Evolutionary conservation across 495 filamentous ascomycete species (phyloP), one percentile per base, ranked within the genome.

Genomic region (Thozetella sp.): DNA sequence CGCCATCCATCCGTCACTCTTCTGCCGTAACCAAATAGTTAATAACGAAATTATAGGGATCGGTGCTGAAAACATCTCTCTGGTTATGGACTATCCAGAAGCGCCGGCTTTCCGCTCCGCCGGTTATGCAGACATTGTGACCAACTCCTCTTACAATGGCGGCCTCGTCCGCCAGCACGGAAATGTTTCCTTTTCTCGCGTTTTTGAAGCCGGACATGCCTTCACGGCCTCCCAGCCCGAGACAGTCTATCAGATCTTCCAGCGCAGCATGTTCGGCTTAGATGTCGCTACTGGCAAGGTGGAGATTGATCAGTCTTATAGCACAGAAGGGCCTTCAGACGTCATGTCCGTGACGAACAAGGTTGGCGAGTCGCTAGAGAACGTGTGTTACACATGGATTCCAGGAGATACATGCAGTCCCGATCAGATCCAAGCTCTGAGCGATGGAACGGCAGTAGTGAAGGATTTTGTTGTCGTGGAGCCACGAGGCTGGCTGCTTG

Each of bases 121-220:
- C 3, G 82, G 82, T 12, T 85, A 85, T 56, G 76, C 82, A 11
- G 69, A 77, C 22, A 72, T 88, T 53, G 67, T 72, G 17, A 72
- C 80, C 40, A 81, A 83, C 63, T 61, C 63, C 10, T 67, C 63
- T 45, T 83, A 86, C 54, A 64, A 80, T 25, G 82, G 80, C 26
- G 88, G 86, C 22, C 77, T 84, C 52, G 83, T 87, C 30, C 81
- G 84, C 15, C 83, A 89, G 61, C 73, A 76, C 50, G 86, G 83
- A 20, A 77, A 83, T 58, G 83, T 88, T 57, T 82, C 81, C 26
- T 90, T 90, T 64, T 74, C 79, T 3, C 76, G 85, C 0, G 72
- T 89, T 3, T 88, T 85, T 63, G 76, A 87, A 57, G 84, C 81
- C 20, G 86, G 87, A 0, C 86, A 88, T 58, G 76, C 83, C 84